A percentile compares a stretch with the other conserved stretches of the same genome.
phyloP scores from a whole-genome alignment of 495 filamentous ascomycete species.

The Penicillium paxilli region DNA sequence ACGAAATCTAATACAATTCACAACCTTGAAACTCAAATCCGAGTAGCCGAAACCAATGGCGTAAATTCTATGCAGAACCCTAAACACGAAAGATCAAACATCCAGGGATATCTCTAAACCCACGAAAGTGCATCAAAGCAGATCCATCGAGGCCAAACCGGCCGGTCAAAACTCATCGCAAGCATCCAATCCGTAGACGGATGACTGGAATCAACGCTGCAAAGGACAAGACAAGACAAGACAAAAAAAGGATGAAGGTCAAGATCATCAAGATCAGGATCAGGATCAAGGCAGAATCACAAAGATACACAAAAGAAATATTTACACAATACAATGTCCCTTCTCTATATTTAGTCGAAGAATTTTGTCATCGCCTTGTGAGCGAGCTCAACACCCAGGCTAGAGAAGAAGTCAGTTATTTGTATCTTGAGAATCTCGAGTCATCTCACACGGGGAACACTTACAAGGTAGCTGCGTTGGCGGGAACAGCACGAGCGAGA shows the following conservation, averaged over 20 bases:
- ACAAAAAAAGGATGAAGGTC: too few relatives aligned
- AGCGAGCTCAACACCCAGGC: slow-evolving; percentile 75
- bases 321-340: slow-evolving; percentile 11
- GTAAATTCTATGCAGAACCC: neutral
- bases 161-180: neutral
- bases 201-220: slow-evolving; percentile 12
- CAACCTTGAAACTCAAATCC: neutral
- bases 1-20: neutral
- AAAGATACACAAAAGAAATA: too few relatives aligned
- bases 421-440: too few relatives aligned
- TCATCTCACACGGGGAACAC: too few relatives aligned
- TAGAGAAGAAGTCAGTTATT: too few relatives aligned
- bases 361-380: slow-evolving; percentile 79
- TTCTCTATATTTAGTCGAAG: slow-evolving; percentile 43
- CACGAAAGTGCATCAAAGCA: neutral
- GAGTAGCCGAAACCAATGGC: neutral
- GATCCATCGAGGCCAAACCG: slow-evolving; percentile 6
- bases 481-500: slow-evolving; percentile 87
- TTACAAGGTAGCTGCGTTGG: slow-evolving; percentile 77
- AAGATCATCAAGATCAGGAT: too few relatives aligned
- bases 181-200: slow-evolving; percentile 3
- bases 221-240: slow-evolving; percentile 7
- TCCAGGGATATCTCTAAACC: slow-evolving; percentile 6
- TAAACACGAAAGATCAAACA: neutral
- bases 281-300: too few relatives aligned